Conservation (phyloP, 495 filamentous ascomycete genomes). For the Penicillium mononematosum region DNA sequence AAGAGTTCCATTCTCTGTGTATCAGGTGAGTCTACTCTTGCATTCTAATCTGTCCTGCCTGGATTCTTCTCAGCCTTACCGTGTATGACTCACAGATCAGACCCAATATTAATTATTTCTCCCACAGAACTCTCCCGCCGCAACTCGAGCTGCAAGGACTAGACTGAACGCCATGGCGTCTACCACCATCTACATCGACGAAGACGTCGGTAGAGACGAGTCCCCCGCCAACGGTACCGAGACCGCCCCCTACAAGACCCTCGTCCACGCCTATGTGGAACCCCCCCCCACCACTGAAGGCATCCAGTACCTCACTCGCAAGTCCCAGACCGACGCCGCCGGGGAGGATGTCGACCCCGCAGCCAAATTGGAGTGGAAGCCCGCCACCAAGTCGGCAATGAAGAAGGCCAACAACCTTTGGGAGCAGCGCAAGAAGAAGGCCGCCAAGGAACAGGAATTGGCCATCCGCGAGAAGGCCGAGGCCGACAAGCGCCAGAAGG, state of each 20-base stretch:
- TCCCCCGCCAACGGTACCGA: conserved; percentile 65
- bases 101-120: conserved; percentile 5
- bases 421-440: conserved; percentile 75
- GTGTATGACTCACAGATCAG: conserved; percentile 17
- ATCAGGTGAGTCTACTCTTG: conserved; percentile 5
- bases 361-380: conserved; percentile 67
- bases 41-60: conserved; percentile 3
- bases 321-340: conserved; percentile 64
- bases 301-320: conserved; percentile 64
- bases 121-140: conserved; percentile 3
- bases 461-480: conserved; percentile 71
- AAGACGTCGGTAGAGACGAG: conserved; percentile 72
- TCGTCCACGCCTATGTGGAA: conserved; percentile 74
- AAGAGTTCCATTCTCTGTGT: conserved; percentile 12
- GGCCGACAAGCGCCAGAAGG: conserved; percentile 61
- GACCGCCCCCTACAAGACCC: conserved; percentile 73
- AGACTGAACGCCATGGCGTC: conserved; percentile 40
- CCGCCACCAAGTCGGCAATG: conserved; percentile 74
- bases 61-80: background rate
- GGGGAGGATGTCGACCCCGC: conserved; percentile 52
- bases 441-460: conserved; percentile 64
- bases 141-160: conserved; percentile 7
- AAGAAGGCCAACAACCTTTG: conserved; percentile 77
- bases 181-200: conserved; percentile 67
- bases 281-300: conserved; percentile 57